Conservation (phyloP, 2,329 filamentous ascomycete genomes). For the Cytospora mali region DNA sequence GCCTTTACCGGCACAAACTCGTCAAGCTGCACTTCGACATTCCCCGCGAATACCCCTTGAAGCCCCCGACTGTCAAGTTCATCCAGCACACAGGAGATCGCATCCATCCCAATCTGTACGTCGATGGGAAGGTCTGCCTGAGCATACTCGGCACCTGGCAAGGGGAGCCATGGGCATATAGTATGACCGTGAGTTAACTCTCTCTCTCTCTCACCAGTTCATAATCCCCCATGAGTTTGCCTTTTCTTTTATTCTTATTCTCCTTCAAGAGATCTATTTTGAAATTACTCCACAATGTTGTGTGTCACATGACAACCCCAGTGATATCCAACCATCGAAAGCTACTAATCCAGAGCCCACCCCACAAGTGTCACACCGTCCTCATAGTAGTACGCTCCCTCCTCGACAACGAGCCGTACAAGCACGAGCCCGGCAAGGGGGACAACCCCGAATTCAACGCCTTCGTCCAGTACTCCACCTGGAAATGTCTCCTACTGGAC, state of each 20-base stretch:
- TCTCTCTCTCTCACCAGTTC: not conserved
- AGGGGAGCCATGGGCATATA: slow-evolving; percentile 27
- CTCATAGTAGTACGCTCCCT: slow-evolving; percentile 27
- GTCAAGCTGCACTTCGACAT: slow-evolving; percentile 29
- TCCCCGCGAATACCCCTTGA: slow-evolving; percentile 25
- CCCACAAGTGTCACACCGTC: slow-evolving; percentile 17
- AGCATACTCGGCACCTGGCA: slow-evolving; percentile 29
- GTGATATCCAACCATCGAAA: not conserved
- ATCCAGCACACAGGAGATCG: slow-evolving; percentile 23
- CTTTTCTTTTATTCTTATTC: not conserved
- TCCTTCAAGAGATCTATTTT: no score
- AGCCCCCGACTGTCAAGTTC: slow-evolving; percentile 29
- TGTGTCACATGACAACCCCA: not conserved
- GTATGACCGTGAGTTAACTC: slow-evolving; percentile 9
- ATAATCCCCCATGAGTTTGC: not conserved
- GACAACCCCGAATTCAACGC: slow-evolving; percentile 22
- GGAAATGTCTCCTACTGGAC: slow-evolving; percentile 15
- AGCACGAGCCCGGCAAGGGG: slow-evolving; percentile 24
- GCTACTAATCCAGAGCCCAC: not conserved
- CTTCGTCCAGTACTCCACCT: slow-evolving; percentile 21
- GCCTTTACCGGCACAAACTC: slow-evolving; percentile 30
- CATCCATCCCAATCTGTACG: slow-evolving; percentile 30
- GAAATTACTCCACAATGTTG: not conserved
- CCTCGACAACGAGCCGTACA: slow-evolving; percentile 29
- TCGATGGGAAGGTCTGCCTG: slow-evolving; percentile 29